Conservation (phyloP, 2,329 filamentous ascomycete species). For the Diaporthe helianthi region DNA sequence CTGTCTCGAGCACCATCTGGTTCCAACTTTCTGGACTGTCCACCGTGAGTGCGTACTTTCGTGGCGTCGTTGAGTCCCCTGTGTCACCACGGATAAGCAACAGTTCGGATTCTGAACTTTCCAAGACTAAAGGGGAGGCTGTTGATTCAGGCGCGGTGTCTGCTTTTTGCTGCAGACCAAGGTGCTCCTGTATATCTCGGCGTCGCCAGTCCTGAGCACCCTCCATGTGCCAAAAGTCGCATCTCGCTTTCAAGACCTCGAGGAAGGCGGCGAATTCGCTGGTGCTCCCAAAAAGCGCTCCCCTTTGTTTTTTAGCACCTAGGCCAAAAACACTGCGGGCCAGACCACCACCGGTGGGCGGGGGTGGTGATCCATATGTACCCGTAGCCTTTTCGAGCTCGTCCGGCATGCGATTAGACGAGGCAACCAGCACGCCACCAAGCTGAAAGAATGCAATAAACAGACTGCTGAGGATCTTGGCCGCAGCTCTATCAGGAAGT, state of each 20-base stretch:
- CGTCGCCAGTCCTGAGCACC: constrained; percentile 75
- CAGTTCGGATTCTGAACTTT: constrained; percentile 7
- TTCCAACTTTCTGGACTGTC: constrained; percentile 43
- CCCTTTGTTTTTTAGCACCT: constrained; percentile 45
- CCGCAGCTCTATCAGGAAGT: constrained; percentile 77
- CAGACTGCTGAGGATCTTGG: constrained; percentile 80
- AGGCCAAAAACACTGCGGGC: constrained; percentile 57
- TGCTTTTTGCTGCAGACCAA: background rate
- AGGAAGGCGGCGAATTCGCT: constrained; percentile 80
- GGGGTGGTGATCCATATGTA: constrained; percentile 67
- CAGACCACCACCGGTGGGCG: constrained; percentile 60
- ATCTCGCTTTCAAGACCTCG: constrained; percentile 77
- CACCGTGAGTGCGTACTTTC: constrained; percentile 39
- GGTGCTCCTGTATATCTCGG: constrained; percentile 48
- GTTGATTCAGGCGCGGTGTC: background rate
- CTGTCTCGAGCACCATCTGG: constrained; percentile 31
- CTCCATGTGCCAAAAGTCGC: constrained; percentile 86
- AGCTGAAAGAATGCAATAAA: constrained; percentile 84
- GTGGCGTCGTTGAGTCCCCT: constrained; percentile 37
- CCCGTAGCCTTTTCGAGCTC: constrained; percentile 79
- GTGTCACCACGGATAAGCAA: constrained; percentile 28
- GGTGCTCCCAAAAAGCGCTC: constrained; percentile 63
- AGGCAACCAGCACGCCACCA: constrained; percentile 80
- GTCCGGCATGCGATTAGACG: constrained; percentile 84
- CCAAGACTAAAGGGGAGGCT: background rate